Base-by-base conservation (phyloP, 345 rosid genomes). In the Noccaea bulbosa region DNA sequence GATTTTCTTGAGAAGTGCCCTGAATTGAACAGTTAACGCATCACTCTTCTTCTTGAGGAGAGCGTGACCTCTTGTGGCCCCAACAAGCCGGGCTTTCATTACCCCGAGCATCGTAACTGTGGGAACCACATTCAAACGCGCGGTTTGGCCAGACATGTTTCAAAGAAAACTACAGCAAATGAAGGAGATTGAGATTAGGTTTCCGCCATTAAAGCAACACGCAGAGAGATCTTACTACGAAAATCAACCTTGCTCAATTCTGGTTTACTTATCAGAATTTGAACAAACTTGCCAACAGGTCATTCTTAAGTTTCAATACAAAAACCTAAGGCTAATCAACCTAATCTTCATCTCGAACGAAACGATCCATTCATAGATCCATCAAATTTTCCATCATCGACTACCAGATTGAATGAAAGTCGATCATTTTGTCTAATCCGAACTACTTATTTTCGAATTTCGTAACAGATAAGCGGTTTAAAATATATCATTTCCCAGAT, bases 11-110 rank as follows among this genome's bases (percentile, higher is more conserved):
- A 90, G 91, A 69, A 90, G 87, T 53, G 83, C 89, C 5, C 98
- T 88, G 48, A 93, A 93, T 71, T 93, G 96, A 67, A 87, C 97
- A 4, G 92, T 93, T 55, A 90, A 70, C 67, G 98, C 98, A 82
- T 93, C 98, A 69, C 98, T 90, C 92, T 93, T 93, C 82, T 93
- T 90, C 86, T 90, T 92, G 56, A 90, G 96, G 27, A 93, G 91
- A 62, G 96, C 96, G 81, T 88, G 96, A 20, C 98, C 96, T 82
- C 96, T 87, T 9, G 96, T 92, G 12, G 98, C 98, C 38, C 98
- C 98, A 34, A 89, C 70, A 39, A 89, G 92, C 58, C 98, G 87
- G 8, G 89, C 88, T 85, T 92, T 92, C 82, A 92, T 66, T 22
- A 86, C 72, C 41, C 88, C 88, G 33, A 87, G 93, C 90, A 85